Percentiles rank a stretch among this genome's conserved stretches.
These are phyloP conservation scores for Dendrostoma leiphaemia DNA, from an alignment of 2,329 filamentous ascomycete species.

Conservation along the genomic window DNA sequence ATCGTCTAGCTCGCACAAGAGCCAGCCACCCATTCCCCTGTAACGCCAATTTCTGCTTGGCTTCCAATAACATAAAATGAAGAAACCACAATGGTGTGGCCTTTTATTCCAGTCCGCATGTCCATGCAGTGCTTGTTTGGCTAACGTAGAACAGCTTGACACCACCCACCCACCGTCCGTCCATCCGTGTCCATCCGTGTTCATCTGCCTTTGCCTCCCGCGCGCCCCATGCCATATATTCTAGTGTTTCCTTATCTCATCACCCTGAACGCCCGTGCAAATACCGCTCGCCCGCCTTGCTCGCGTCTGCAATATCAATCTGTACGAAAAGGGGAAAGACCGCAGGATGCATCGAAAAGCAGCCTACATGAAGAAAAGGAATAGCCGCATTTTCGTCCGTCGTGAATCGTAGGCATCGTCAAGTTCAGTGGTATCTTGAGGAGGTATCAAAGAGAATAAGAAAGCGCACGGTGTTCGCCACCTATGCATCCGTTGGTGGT, in stretches of 20 bases:
- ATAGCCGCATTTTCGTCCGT: constrained; percentile 11
- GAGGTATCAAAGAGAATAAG: constrained; percentile 14
- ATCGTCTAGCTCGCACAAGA: not conserved
- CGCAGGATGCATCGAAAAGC: constrained; percentile 10
- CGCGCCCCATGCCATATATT: not conserved
- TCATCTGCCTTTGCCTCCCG: not conserved
- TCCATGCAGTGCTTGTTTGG: not conserved
- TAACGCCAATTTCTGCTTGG: not conserved
- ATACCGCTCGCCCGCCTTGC: not conserved
- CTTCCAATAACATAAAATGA: not conserved
- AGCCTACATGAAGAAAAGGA: constrained; percentile 1
- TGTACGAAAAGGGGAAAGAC: not conserved
- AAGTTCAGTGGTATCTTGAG: constrained; percentile 17
- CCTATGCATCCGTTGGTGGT: not conserved
- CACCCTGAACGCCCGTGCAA: constrained; percentile 14
- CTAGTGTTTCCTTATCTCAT: not conserved
- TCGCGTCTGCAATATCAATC: constrained; percentile 9
- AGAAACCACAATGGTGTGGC: not conserved
- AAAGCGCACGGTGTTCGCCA: not conserved
- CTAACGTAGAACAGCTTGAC: not conserved
- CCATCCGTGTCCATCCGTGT: constrained; percentile 9
- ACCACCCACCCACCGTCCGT: not conserved
- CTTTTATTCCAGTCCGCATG: constrained; percentile 1
- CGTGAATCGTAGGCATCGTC: constrained; percentile 13
- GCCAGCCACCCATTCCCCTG: not conserved